Evolutionary conservation across 2,329 filamentous ascomycete genomes (phyloP).

Genomic region (Arthrobotrys megalospora): DNA sequence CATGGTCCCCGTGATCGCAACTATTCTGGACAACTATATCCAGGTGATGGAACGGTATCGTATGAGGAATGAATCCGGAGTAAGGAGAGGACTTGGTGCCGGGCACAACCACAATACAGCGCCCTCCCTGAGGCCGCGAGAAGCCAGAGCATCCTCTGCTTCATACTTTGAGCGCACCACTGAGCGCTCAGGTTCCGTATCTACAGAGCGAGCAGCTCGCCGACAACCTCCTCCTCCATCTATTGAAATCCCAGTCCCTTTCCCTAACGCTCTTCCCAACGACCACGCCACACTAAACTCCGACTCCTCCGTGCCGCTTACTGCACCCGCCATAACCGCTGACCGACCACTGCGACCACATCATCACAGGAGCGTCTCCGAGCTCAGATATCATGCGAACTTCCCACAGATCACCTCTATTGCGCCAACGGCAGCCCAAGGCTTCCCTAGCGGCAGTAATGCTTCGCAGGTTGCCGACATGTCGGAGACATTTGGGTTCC

Average conservation of each 20-base stretch:
- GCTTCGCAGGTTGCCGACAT: slow-evolving; percentile 74
- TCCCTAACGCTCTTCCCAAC: slow-evolving; percentile 69
- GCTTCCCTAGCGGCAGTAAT: slow-evolving; percentile 74
- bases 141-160: slow-evolving; percentile 66
- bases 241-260: slow-evolving; percentile 80
- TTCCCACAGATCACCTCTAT: slow-evolving; percentile 76
- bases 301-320: slow-evolving; percentile 60
- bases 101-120: slow-evolving; percentile 65
- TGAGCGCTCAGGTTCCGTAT: slow-evolving; percentile 70
- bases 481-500: slow-evolving; percentile 79
- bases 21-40: slow-evolving; percentile 98
- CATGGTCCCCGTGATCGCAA: slow-evolving; percentile 98
- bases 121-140: slow-evolving; percentile 66
- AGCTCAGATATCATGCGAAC: slow-evolving; percentile 69
- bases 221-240: slow-evolving; percentile 86
- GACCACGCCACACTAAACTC: slow-evolving; percentile 65
- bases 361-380: slow-evolving; percentile 66
- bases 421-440: slow-evolving; percentile 72
- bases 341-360: slow-evolving; percentile 56
- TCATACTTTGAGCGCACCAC: slow-evolving; percentile 67
- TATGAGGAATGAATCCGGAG: slow-evolving; percentile 85
- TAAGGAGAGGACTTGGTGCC: slow-evolving; percentile 73
- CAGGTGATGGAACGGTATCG: slow-evolving; percentile 93
- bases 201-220: slow-evolving; percentile 75
- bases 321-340: slow-evolving; percentile 48